Evolutionary conservation across 108 stramenopile species (phyloP).

Genomic region (Parietichytrium sp.): DNA sequence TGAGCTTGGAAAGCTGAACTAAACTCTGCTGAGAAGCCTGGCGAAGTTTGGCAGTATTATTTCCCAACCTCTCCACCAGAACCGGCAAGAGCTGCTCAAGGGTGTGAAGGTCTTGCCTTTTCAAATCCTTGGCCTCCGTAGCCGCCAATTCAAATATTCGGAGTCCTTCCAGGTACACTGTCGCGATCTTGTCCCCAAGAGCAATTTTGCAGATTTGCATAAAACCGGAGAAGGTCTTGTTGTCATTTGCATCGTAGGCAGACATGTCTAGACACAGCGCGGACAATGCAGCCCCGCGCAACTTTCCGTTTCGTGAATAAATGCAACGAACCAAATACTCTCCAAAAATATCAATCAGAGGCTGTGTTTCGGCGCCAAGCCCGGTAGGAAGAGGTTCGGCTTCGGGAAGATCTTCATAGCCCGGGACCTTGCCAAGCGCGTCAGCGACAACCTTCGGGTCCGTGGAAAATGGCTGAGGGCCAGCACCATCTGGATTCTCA

Average conservation of each 20-base stretch:
- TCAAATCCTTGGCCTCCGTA: neutral
- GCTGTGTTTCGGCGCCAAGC: slow-evolving; percentile 37
- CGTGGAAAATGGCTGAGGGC: neutral
- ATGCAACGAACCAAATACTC: slow-evolving; percentile 60
- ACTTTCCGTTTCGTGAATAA: slow-evolving; percentile 50
- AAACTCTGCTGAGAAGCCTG: neutral
- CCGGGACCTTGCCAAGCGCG: slow-evolving; percentile 40
- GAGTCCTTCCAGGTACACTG: slow-evolving; percentile 44
- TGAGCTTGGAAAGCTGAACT: neutral
- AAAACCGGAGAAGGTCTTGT: neutral
- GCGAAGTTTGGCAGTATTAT: slow-evolving; percentile 1
- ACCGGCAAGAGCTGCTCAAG: neutral
- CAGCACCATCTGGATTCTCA: neutral
- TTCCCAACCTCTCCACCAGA: neutral
- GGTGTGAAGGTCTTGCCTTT: neutral
- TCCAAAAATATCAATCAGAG: slow-evolving; percentile 48
- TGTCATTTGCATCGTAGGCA: neutral
- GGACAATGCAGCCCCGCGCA: slow-evolving; percentile 57
- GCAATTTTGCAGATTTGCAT: slow-evolving; percentile 45
- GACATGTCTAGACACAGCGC: slow-evolving; percentile 44
- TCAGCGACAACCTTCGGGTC: neutral
- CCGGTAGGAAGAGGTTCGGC: slow-evolving; percentile 44
- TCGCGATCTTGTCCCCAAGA: slow-evolving; percentile 58
- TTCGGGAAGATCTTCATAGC: slow-evolving; percentile 50
- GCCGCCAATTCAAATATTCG: slow-evolving; percentile 5